phyloP scores from a whole-genome alignment of 2,329 filamentous ascomycete species.

The Fusarium duplospermum region DNA sequence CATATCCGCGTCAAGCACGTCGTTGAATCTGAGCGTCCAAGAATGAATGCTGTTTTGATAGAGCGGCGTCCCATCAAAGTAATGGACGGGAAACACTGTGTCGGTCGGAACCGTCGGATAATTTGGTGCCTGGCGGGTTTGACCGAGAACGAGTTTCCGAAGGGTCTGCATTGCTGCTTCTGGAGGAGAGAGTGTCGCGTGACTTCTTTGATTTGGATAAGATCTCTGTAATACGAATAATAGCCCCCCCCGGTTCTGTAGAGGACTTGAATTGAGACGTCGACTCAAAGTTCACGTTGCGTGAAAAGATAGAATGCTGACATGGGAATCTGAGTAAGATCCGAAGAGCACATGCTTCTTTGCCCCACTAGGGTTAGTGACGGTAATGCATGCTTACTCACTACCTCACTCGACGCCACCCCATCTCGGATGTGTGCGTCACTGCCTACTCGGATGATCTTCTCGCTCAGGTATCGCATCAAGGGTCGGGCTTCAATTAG shows the following conservation, averaged over 20 bases:
- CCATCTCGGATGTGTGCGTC: background rate
- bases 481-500: no score
- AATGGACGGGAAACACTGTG: slow-evolving; percentile 15
- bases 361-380: background rate
- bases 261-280: background rate
- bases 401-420: background rate
- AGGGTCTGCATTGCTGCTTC: background rate
- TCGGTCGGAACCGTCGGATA: slow-evolving; percentile 15
- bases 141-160: slow-evolving; percentile 11
- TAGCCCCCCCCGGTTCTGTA: background rate
- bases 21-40: slow-evolving; percentile 18
- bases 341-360: background rate
- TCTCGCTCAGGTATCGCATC: no score
- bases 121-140: background rate
- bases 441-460: background rate
- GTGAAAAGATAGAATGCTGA: background rate
- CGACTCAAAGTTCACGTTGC: background rate
- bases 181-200: background rate
- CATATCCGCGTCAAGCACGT: slow-evolving; percentile 51
- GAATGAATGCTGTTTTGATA: slow-evolving; percentile 12
- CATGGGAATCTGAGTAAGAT: background rate
- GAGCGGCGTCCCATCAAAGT: slow-evolving; percentile 22
- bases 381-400: background rate
- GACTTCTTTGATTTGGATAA: background rate
- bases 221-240: background rate